A percentile compares a stretch with the other conserved stretches of the same genome.
These are phyloP conservation scores for Leccinum rimulosum DNA, from an alignment of 768 basidiomycete genomes.

Conservation along the genomic window DNA sequence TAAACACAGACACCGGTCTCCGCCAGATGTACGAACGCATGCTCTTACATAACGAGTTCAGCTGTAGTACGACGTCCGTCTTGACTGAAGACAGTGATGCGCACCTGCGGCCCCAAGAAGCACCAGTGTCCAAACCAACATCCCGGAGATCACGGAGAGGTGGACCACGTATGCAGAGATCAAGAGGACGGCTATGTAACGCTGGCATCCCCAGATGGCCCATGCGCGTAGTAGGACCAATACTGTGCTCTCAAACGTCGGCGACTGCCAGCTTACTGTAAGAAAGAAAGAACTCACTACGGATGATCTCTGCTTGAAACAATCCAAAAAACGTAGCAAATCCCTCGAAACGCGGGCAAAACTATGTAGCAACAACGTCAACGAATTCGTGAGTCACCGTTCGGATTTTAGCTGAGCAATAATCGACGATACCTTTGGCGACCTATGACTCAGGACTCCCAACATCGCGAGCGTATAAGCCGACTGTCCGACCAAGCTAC, in stretches of 20 bases:
- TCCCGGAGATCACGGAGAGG: neutral
- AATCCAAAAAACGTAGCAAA: neutral
- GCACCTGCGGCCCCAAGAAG: neutral
- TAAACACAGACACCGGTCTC: no score
- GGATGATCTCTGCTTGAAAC: constrained; percentile 1
- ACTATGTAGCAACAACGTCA: no score
- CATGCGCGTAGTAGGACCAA: neutral
- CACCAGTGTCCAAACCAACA: neutral
- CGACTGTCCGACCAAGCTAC: constrained; percentile 8
- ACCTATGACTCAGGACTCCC: constrained; percentile 12
- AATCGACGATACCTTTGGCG: constrained; percentile 2
- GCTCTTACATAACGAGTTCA: neutral
- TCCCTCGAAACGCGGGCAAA: neutral
- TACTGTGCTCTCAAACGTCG: neutral
- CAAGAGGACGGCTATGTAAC: neutral
- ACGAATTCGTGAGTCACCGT: neutral
- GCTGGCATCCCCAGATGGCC: neutral
- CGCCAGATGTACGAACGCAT: no score
- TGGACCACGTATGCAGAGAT: constrained; percentile 2
- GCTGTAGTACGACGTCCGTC: neutral
- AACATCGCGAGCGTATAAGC: constrained; percentile 7
- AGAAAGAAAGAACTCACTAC: neutral
- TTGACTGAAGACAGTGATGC: neutral
- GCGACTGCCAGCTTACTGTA: neutral
- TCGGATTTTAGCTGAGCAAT: neutral